Evolutionary conservation across 371 early-diverging fungal genomes (phyloP), one percentile per base, ranked within the genome.

Genomic region (Mucor racemosus): DNA sequence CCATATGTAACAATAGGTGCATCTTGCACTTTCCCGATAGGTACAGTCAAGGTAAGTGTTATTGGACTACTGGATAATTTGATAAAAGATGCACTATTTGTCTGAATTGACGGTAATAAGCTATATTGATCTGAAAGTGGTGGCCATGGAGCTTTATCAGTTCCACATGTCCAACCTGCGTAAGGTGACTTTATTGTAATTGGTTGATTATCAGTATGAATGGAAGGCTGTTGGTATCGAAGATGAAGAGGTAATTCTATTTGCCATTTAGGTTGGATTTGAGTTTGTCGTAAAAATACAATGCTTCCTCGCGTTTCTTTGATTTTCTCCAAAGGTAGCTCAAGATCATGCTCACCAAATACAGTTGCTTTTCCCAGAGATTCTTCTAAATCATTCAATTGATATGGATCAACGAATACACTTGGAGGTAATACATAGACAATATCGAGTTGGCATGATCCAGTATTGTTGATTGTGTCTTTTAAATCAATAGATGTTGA

Each of bases 321-420:
- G 9, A 84, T 76, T 57, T 72, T 75, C 35, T 80, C 79, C 4
- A 78, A 58, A 5, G 84, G 84, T n/a, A 71, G 56, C 61, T 84
- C 84, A 9, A 84, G 65, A 48, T 84, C 76, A 17, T 68, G 76
- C 53, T 82, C 83, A n/a, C 80, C 80, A 60, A 76, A 76, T 3
- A 82, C 69, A 9, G 69, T 68, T 4, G 67, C 67, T n/a, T 60
- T 50, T 1, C 68, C 64, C 15, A 74, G 9, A 1, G 17, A 21
- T 5, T 35, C 26, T 40, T 63, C 55, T 1, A 71, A 35, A 50
- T 77, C 73, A 1, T 46, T 26, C 6, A 82, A 63, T 60, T 84
- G 84, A 44, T 84, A 75, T 7, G 72, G 76, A 64, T 84, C 84
- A 33, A 79, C 81, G 74, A 84, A 84, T 5, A 79, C 76, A 46